A percentile compares a stretch with the other conserved stretches of the same genome.
Conservation (phyloP, 75 land plant species). For the Cryptomeria japonica region DNA sequence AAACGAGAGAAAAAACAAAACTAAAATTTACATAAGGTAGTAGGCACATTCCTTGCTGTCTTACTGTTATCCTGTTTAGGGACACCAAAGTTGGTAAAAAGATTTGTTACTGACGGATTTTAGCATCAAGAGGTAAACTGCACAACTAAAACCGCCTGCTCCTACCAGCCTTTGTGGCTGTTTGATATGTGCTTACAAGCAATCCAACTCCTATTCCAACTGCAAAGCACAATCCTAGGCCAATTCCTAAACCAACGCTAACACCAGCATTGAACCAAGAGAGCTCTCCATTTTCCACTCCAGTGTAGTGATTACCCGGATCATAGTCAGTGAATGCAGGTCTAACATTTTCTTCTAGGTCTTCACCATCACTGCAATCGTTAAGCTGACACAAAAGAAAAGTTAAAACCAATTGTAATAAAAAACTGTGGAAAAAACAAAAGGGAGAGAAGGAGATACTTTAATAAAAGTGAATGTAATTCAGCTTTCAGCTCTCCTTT, state of each 20-base stretch:
- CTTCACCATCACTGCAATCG: not conserved
- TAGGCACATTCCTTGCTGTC: not conserved
- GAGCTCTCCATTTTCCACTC: conserved; percentile 12
- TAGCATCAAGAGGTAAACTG: not conserved
- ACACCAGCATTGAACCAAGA: conserved; percentile 22
- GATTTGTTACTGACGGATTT: not conserved
- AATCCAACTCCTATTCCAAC: conserved; percentile 18
- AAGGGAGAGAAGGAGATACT: not conserved
- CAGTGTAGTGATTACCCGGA: conserved; percentile 9
- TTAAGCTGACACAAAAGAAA: not conserved
- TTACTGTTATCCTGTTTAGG: not conserved
- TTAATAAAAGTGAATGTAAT: not conserved
- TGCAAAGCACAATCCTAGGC: conserved; percentile 15
- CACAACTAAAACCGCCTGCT: conserved; percentile 1
- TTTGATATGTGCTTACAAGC: conserved; percentile 9
- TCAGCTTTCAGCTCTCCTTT: not conserved
- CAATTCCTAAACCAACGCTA: conserved; percentile 19
- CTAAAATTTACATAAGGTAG: not conserved
- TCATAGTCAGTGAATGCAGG: not conserved
- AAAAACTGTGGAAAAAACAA: not conserved
- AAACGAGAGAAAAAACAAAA: not conserved
- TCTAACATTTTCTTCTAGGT: not conserved
- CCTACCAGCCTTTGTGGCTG: conserved; percentile 5
- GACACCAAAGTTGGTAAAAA: not conserved
- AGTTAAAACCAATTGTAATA: not conserved